phyloP scores from a whole-genome alignment of 2,329 filamentous ascomycete genomes.

The Ceratocystis destructans region DNA sequence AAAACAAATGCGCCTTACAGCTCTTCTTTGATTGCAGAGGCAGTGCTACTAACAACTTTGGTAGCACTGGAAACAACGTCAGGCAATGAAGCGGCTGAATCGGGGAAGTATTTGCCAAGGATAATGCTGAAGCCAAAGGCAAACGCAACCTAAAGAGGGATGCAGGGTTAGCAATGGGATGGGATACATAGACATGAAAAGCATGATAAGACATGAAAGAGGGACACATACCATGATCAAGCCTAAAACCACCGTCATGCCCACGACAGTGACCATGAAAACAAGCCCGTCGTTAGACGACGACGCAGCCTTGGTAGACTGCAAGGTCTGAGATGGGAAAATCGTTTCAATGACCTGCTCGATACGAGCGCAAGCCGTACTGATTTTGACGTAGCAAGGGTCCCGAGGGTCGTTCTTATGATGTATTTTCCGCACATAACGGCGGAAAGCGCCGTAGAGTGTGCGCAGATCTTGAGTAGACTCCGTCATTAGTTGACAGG shows the following conservation, averaged over 20 bases:
- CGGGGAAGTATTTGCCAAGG: conserved; percentile 16
- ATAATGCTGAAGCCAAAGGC: conserved; percentile 18
- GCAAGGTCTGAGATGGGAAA: conserved; percentile 71
- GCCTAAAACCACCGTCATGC: conserved; percentile 58
- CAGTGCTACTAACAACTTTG: conserved; percentile 2
- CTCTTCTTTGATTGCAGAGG: conserved; percentile 14
- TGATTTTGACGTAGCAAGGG: conserved; percentile 84
- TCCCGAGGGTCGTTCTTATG: conserved; percentile 90
- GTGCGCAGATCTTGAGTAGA: conserved; percentile 79
- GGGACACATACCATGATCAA: conserved; percentile 56
- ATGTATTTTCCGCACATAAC: conserved; percentile 67
- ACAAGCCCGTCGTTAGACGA: conserved; percentile 46
- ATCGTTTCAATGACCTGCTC: conserved; percentile 92
- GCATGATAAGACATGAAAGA: not conserved
- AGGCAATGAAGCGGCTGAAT: not conserved
- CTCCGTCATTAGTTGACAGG: conserved; percentile 80
- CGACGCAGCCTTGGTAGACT: conserved; percentile 29
- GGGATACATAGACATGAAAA: not conserved
- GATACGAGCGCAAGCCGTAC: conserved; percentile 72
- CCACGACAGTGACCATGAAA: conserved; percentile 52
- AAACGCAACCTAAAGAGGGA: conserved; percentile 12
- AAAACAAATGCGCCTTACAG: conserved; percentile 12
- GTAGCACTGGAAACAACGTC: conserved; percentile 1
- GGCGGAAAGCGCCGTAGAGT: conserved; percentile 69
- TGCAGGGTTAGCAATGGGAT: not conserved